These are phyloP conservation scores for Scenedesmus sp. DNA, from an alignment of 163 green algal species.

Conservation along the genomic window DNA sequence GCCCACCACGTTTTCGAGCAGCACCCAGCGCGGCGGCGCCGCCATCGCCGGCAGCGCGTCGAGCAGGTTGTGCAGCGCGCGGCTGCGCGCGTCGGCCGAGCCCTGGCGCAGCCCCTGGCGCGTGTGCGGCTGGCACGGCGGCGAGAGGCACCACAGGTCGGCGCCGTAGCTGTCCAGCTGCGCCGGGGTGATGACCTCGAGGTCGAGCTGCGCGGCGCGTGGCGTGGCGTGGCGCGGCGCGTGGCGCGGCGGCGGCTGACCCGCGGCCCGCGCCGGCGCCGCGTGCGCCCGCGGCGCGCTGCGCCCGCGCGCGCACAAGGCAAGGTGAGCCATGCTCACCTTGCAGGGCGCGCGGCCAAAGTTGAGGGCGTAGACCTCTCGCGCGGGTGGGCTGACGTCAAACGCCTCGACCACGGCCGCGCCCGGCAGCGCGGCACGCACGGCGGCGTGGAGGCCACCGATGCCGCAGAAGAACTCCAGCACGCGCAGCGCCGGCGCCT, in stretches of 20 bases:
- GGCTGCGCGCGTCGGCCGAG: conserved; percentile 63
- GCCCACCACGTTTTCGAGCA: conserved; percentile 88
- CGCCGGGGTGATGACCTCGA: conserved; percentile 51
- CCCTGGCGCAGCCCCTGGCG: conserved; percentile 70
- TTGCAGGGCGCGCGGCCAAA: conserved; percentile 62
- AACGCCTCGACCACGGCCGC: conserved; percentile 69
- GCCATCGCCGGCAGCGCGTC: conserved; percentile 29
- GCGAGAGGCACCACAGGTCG: conserved; percentile 81
- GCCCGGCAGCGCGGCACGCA: conserved; percentile 48
- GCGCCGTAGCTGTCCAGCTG: conserved; percentile 67
- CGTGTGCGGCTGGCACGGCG: conserved; percentile 89
- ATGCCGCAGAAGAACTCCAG: conserved; percentile 88
- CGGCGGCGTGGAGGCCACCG: conserved; percentile 75
- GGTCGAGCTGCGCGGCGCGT: conserved; percentile 58
- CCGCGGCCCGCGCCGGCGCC: not conserved
- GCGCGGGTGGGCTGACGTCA: conserved; percentile 81
- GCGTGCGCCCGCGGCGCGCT: not conserved
- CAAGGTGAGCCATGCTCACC: conserved; percentile 37
- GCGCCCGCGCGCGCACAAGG: not conserved
- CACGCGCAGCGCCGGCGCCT: conserved; percentile 28
- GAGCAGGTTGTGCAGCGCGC: conserved; percentile 16
- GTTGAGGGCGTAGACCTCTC: conserved; percentile 79
- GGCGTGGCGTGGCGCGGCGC: not conserved
- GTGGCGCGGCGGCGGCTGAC: not conserved
- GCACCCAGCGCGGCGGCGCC: conserved; percentile 61